A percentile compares a stretch with the other conserved stretches of the same genome.
Evolutionary conservation across 805 yeast genomes (phyloP).

Genomic region (Metschnikowia aberdeeniae): DNA sequence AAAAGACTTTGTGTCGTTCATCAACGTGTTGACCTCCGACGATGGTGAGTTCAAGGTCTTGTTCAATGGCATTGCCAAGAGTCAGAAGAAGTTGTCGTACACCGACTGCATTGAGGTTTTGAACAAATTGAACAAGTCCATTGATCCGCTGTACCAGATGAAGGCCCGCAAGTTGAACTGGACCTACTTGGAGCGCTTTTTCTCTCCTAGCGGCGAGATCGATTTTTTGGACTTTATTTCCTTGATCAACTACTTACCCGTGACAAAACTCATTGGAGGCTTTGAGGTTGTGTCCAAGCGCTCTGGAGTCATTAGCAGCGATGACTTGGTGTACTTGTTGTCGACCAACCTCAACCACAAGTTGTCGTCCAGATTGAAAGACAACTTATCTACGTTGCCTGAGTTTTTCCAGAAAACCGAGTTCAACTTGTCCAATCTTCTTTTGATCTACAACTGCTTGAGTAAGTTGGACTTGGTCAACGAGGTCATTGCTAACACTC

Average conservation of each 20-base stretch:
- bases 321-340: constrained; percentile 32
- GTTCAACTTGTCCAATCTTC: constrained; percentile 36
- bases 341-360: constrained; percentile 39
- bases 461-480: constrained; percentile 41
- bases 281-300: constrained; percentile 36
- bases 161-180: constrained; percentile 40
- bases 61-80: constrained; percentile 45
- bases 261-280: constrained; percentile 42
- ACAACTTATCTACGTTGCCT: constrained; percentile 30
- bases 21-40: constrained; percentile 42
- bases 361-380: constrained; percentile 35
- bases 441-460: constrained; percentile 38
- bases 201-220: constrained; percentile 37
- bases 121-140: constrained; percentile 36
- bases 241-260: constrained; percentile 41
- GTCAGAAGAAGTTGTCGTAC: constrained; percentile 23
- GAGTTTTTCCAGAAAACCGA: constrained; percentile 31
- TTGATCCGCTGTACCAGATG: constrained; percentile 40
- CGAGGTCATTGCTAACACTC: constrained; percentile 44
- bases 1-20: constrained; percentile 72
- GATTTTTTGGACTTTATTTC: constrained; percentile 37
- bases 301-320: constrained; percentile 26
- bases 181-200: constrained; percentile 38
- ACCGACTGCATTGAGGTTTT: constrained; percentile 33
- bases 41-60: constrained; percentile 47